Evolutionary conservation across 75 land plant species (phyloP).

Genomic region (Ceratopteris richardii): DNA sequence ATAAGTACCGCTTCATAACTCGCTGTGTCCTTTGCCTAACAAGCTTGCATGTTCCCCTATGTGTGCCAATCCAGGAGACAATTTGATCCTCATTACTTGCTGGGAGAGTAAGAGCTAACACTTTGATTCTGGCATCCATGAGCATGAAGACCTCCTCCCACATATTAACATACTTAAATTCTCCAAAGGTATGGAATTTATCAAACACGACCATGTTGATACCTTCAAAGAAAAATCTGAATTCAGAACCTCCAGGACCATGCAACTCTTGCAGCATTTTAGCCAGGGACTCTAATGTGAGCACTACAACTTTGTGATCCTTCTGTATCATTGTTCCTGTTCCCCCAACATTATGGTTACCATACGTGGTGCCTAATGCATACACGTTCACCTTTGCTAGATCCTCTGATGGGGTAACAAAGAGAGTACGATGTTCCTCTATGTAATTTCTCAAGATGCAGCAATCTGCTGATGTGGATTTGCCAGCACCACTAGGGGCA

Average conservation of each 20-base stretch:
- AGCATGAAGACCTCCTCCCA: conserved; percentile 13
- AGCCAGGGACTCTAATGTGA: conserved; percentile 6
- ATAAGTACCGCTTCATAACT: not conserved
- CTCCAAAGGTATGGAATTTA: conserved; percentile 11
- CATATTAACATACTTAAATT: not conserved
- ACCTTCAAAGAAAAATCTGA: conserved; percentile 2
- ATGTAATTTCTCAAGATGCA: not conserved
- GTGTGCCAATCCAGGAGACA: conserved; percentile 6
- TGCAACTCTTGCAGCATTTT: not conserved
- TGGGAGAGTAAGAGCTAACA: conserved; percentile 8
- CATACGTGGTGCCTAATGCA: not conserved
- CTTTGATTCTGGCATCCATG: not conserved
- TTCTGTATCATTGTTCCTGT: not conserved
- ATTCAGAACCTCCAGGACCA: conserved; percentile 3
- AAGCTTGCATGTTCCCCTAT: conserved; percentile 8
- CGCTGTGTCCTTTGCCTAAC: not conserved
- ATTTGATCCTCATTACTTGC: conserved; percentile 4
- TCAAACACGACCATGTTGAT: conserved; percentile 7
- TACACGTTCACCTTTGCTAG: not conserved
- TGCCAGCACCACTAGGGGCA: not conserved
- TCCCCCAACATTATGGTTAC: not conserved
- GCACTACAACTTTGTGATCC: conserved; percentile 1
- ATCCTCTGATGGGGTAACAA: not conserved
- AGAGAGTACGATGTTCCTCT: not conserved
- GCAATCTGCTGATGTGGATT: not conserved